Evolutionary conservation across 768 basidiomycete species (phyloP), one percentile per base, ranked within the genome.

Genomic region (Amanita thiersii): DNA sequence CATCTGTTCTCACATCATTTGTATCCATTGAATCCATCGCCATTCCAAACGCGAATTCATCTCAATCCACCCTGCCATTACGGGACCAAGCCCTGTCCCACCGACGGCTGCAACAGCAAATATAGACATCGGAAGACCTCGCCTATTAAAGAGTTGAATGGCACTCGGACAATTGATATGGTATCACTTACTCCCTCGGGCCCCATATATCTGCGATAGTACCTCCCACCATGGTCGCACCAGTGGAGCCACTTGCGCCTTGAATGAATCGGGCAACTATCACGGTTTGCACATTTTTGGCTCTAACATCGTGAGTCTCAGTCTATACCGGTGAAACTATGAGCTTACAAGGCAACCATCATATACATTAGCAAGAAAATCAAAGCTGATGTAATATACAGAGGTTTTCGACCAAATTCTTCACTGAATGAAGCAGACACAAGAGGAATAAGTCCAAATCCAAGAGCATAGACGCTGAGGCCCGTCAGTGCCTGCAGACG

Each of bases 11-110:
- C 36, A 77, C 80, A 81, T 84, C 51, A 78, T 64, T 47, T 79
- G 77, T 6, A 86, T 70, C 86, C 86, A 89, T 51, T 87, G 77
- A 18, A 92, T 86, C 85, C 86, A 89, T 19, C 85, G 66, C 85
- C 87, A 89, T 47, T 68, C 67, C 1, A 88, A 55, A 14, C 60
- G 61, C 0, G 63, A 53, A 45, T 77, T 73, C 46, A 72, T 68
- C 52, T 85, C 81, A 15, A 85, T 67, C 77, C 77, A 86, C 10
- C 79, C 80, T 17, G 77, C 75, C 2, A 70, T 53, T 0, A 83
- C 53, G 0, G 86, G 79, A 2, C 78, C 86, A 1, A 87, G 25
- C 0, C 78, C 83, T 0, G 72, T 75, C 0, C 76, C 79, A 1
- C 70, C 72, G 7, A 88, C 52, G 0, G 78, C 82, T 0, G 67